Evolutionary conservation across 192 early-diverging fungal species (phyloP).

Genomic region (Phycomyces blakesleeanus): DNA sequence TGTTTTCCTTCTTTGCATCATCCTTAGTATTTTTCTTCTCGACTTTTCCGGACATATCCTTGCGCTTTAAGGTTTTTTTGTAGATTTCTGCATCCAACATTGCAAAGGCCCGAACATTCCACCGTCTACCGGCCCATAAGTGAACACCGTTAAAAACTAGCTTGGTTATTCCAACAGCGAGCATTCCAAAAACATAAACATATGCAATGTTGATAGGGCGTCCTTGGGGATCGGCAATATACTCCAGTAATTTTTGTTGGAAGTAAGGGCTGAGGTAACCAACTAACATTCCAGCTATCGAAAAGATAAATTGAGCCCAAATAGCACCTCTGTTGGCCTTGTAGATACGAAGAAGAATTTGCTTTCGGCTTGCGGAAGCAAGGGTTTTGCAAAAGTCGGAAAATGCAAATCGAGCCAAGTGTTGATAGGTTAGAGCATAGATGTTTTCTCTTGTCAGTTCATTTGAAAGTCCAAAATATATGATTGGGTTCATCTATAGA

Average conservation of each 20-base stretch:
- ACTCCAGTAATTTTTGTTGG: constrained; percentile 37
- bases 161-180: constrained; percentile 35
- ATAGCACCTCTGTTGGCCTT: constrained; percentile 17
- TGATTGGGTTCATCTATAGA: constrained; percentile 9
- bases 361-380: neutral
- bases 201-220: constrained; percentile 36
- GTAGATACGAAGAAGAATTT: constrained; percentile 15
- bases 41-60: constrained; percentile 40
- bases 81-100: constrained; percentile 50
- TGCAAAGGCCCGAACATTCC: constrained; percentile 40
- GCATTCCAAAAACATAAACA: constrained; percentile 44
- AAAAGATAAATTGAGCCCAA: constrained; percentile 24
- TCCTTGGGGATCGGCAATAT: constrained; percentile 25
- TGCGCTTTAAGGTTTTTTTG: constrained; percentile 42
- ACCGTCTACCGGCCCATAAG: constrained; percentile 44
- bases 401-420: constrained; percentile 1
- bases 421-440: constrained; percentile 13
- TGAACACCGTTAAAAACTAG: constrained; percentile 41
- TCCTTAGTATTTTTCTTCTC: neutral
- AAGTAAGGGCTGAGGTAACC: constrained; percentile 46
- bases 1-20: constrained; percentile 14
- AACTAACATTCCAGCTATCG: constrained; percentile 17
- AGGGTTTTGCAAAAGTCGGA: neutral
- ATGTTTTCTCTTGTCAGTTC: constrained; percentile 8
- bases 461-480: constrained; percentile 6